These are phyloP conservation scores for Xylaria sp. DNA, from an alignment of 2,329 filamentous ascomycete species.

Conservation along the genomic window DNA sequence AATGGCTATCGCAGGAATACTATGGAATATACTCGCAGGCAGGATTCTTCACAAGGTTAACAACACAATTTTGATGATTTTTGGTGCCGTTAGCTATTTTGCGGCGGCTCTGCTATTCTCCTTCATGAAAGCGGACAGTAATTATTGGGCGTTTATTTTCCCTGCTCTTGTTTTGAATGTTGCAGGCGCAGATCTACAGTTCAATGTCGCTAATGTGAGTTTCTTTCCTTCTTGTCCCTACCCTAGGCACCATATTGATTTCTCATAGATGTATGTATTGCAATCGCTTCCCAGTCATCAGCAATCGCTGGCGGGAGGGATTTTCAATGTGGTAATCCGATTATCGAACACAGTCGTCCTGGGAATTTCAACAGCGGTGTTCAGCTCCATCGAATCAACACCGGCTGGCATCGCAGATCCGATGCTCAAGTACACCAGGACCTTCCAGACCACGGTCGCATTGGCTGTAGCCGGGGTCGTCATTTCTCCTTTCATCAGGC, in stretches of 20 bases:
- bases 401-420: conserved; percentile 52
- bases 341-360: conserved; percentile 69
- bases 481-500: conserved; percentile 63
- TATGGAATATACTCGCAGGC: conserved; percentile 72
- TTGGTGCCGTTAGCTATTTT: conserved; percentile 56
- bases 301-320: conserved; percentile 73
- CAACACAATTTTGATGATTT: conserved; percentile 70
- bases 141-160: conserved; percentile 75
- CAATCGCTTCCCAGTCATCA: conserved; percentile 70
- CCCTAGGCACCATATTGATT: conserved; percentile 29
- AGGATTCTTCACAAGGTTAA: conserved; percentile 71
- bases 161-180: conserved; percentile 70
- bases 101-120: conserved; percentile 63
- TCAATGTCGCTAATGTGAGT: conserved; percentile 74
- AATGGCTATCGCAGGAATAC: conserved; percentile 70
- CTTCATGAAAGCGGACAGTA: conserved; percentile 64
- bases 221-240: neutral
- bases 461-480: conserved; percentile 57
- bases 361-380: conserved; percentile 71
- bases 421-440: conserved; percentile 62
- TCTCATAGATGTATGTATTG: conserved; percentile 73
- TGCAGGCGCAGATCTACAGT: conserved; percentile 75
- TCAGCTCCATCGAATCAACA: conserved; percentile 59
- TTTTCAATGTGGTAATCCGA: conserved; percentile 74
- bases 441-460: conserved; percentile 62